Percentiles rank a stretch among this genome's conserved stretches.
phyloP scores from a whole-genome alignment of 768 basidiomycete species.

The Suillus plorans region DNA sequence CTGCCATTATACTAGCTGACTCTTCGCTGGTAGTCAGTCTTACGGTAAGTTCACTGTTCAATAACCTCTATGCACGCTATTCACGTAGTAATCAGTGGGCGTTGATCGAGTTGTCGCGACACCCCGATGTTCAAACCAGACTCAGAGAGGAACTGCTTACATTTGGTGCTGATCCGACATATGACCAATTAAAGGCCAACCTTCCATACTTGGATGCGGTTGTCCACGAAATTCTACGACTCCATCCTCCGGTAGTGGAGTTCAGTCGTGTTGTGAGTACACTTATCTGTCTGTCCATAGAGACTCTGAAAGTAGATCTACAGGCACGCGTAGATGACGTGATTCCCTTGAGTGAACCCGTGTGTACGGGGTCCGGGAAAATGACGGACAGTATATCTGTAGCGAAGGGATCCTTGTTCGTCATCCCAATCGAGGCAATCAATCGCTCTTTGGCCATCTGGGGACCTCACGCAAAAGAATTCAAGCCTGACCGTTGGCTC shows the following conservation, averaged over 20 bases:
- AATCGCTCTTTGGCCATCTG: slow-evolving; percentile 42
- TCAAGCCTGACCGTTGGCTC: slow-evolving; percentile 46
- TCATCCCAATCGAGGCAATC: slow-evolving; percentile 38
- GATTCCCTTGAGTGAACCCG: slow-evolving; percentile 35
- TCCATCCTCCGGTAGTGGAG: slow-evolving; percentile 35
- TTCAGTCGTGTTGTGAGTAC: slow-evolving; percentile 31
- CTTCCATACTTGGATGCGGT: slow-evolving; percentile 45
- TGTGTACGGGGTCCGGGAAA: slow-evolving; percentile 27
- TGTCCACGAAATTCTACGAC: slow-evolving; percentile 37
- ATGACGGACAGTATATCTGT: slow-evolving; percentile 31
- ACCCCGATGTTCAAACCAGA: slow-evolving; percentile 25
- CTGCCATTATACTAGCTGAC: not conserved
- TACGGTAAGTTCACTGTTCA: slow-evolving; percentile 4
- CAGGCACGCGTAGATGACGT: slow-evolving; percentile 40
- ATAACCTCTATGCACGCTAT: not conserved
- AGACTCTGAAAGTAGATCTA: not conserved
- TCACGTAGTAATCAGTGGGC: slow-evolving; percentile 30
- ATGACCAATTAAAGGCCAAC: slow-evolving; percentile 36
- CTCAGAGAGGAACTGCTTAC: slow-evolving; percentile 29
- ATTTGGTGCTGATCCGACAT: slow-evolving; percentile 34
- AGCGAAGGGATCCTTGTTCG: slow-evolving; percentile 38
- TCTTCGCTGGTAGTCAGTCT: not conserved
- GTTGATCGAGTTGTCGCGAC: slow-evolving; percentile 27
- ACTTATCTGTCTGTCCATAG: not conserved
- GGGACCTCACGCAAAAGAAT: slow-evolving; percentile 44